Percentiles rank a stretch among this genome's conserved stretches.
Conservation (phyloP, 2,329 filamentous ascomycete species). For the Colletotrichum brevisporum region DNA sequence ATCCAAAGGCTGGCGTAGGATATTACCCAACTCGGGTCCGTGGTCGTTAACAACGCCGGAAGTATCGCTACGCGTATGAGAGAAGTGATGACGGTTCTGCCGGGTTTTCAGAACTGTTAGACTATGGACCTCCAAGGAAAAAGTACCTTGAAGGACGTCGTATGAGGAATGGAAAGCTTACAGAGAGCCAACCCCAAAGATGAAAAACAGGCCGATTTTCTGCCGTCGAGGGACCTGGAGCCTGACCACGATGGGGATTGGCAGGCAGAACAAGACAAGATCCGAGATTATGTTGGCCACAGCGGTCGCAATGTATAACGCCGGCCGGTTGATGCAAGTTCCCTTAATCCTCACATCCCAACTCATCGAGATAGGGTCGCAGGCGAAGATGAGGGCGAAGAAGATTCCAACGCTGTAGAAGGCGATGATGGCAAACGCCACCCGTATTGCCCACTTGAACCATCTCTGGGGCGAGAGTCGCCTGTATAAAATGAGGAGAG, state of each 20-base stretch:
- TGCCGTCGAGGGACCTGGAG: conserved; percentile 61
- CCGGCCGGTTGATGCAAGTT: conserved; percentile 60
- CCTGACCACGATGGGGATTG: conserved; percentile 60
- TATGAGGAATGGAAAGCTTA: conserved; percentile 30
- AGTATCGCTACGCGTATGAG: conserved; percentile 49
- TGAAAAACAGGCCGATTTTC: conserved; percentile 58
- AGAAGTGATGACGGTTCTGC: conserved; percentile 53
- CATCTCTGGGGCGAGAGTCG: conserved; percentile 52
- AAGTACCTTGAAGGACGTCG: no score
- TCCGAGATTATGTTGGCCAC: conserved; percentile 63
- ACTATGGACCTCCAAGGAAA: no score
- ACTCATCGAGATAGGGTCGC: conserved; percentile 49
- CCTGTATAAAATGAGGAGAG: conserved; percentile 55
- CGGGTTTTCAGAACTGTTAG: neutral
- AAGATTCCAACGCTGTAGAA: conserved; percentile 52
- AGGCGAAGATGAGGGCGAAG: conserved; percentile 54
- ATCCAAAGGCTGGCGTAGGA: conserved; percentile 48
- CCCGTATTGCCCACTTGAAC: conserved; percentile 50
- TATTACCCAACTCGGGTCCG: conserved; percentile 49
- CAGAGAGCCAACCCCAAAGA: conserved; percentile 59
- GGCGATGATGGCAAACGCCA: conserved; percentile 47
- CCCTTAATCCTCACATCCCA: conserved; percentile 51
- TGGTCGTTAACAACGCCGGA: conserved; percentile 43
- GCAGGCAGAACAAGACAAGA: conserved; percentile 60
- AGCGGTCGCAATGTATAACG: conserved; percentile 63